Evolutionary conservation across 2,329 filamentous ascomycete species (phyloP).

Genomic region (Fusarium graminum): DNA sequence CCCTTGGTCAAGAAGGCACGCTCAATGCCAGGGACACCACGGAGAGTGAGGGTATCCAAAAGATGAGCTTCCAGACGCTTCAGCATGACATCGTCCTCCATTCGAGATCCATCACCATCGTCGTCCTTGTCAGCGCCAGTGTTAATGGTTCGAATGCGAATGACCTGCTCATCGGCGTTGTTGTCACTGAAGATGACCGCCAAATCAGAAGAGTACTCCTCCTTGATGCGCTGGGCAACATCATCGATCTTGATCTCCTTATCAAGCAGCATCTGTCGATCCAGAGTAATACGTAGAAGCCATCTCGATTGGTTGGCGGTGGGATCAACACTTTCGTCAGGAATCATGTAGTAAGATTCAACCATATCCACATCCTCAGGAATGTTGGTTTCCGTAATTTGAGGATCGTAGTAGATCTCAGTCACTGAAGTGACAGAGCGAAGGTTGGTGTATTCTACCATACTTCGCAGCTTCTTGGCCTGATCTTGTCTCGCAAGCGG

Average conservation of each 20-base stretch:
- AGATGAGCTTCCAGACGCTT: conserved; percentile 93
- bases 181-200: conserved; percentile 98
- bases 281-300: conserved; percentile 92
- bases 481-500: conserved; percentile 77
- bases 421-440: conserved; percentile 91
- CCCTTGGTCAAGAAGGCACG: conserved; percentile 93
- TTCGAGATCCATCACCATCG: conserved; percentile 66
- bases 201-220: conserved; percentile 85
- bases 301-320: conserved; percentile 88
- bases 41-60: conserved; percentile 89
- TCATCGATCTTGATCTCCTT: conserved; percentile 93
- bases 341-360: conserved; percentile 95
- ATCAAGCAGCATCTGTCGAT: conserved; percentile 93
- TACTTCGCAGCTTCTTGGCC: conserved; percentile 87
- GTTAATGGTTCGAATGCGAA: conserved; percentile 86
- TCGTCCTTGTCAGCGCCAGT: conserved; percentile 76
- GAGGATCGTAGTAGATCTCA: conserved; percentile 97
- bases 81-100: conserved; percentile 91
- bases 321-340: conserved; percentile 75
- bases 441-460: conserved; percentile 94
- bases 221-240: conserved; percentile 89
- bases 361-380: conserved; percentile 92
- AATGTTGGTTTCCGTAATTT: conserved; percentile 87
- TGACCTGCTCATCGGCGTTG: conserved; percentile 94
- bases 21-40: conserved; percentile 89